A percentile compares a stretch with the other conserved stretches of the same genome.
Evolutionary conservation across 768 basidiomycete species (phyloP).

Genomic region (Mycena galericulata): DNA sequence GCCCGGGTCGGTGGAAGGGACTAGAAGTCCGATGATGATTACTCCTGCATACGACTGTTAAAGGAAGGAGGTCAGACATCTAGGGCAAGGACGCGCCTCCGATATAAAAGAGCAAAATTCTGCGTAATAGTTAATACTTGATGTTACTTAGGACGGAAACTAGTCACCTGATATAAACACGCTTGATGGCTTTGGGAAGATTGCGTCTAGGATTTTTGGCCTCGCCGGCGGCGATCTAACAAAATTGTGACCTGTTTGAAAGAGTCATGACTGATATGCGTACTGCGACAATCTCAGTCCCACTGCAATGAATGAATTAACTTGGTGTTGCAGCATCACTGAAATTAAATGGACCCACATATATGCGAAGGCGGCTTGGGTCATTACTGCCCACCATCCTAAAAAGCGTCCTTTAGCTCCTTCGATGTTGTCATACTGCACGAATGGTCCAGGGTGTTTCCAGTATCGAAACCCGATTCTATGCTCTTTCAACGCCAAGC

Average conservation of each 20-base stretch:
- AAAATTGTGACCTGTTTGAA: conserved; percentile 24
- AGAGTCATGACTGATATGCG: conserved; percentile 1
- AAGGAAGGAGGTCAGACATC: too few species aligned
- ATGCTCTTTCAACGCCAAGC: not conserved
- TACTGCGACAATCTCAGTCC: conserved; percentile 94
- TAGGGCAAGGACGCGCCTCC: conserved; percentile 11
- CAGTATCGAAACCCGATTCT: conserved; percentile 78
- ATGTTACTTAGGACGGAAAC: too few species aligned
- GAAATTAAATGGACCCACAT: conserved; percentile 29
- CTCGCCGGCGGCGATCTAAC: conserved; percentile 87
- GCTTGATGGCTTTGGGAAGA: conserved; percentile 72
- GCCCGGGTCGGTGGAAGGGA: conserved; percentile 72
- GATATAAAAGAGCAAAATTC: conserved; percentile 69
- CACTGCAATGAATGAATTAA: conserved; percentile 57
- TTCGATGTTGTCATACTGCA: conserved; percentile 70
- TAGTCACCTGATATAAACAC: conserved; percentile 73
- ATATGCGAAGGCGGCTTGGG: conserved; percentile 91
- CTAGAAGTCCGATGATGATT: conserved; percentile 84
- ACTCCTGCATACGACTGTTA: not conserved
- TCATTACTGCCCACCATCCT: conserved; percentile 71
- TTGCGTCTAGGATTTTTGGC: conserved; percentile 87
- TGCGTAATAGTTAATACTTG: not conserved
- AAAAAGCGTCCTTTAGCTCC: conserved; percentile 84
- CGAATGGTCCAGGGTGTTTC: conserved; percentile 88
- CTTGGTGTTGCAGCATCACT: not conserved